Conservation (phyloP, 2,329 filamentous ascomycete genomes). For the Talaromyces marneffei region DNA sequence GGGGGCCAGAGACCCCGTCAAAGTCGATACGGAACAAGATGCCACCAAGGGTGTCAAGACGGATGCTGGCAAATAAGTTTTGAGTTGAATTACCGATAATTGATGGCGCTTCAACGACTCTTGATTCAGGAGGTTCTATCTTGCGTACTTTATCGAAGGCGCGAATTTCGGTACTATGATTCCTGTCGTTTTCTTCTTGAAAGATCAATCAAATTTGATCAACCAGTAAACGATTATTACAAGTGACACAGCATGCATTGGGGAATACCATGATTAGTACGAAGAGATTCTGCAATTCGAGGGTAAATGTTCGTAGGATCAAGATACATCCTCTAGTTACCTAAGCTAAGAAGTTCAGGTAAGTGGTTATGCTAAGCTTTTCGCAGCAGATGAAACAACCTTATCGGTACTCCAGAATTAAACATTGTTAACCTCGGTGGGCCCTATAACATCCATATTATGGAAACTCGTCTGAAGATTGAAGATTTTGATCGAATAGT, state of each 20-base stretch:
- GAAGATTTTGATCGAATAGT: neutral
- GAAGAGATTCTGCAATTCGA: neutral
- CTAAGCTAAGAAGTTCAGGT: neutral
- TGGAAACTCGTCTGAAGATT: neutral
- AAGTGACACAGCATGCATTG: constrained; percentile 17
- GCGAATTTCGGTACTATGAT: neutral
- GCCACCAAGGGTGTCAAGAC: neutral
- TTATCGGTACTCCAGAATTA: neutral
- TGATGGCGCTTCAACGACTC: neutral
- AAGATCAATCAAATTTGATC: neutral
- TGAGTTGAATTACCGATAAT: neutral
- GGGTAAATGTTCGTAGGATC: neutral
- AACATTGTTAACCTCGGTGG: neutral
- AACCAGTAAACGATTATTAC: constrained; percentile 20
- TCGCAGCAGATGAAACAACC: neutral
- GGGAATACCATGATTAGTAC: constrained; percentile 15
- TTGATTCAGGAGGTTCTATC: neutral
- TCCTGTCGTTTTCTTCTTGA: neutral
- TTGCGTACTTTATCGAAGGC: neutral
- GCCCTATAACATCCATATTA: neutral
- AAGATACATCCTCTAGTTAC: too few relatives aligned
- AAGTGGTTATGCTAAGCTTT: neutral
- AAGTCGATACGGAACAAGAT: neutral
- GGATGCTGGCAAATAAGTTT: neutral
- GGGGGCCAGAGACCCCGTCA: neutral